A percentile compares a stretch with the other conserved stretches of the same genome.
phyloP scores from a whole-genome alignment of 371 early-diverging fungal species.

The Parasitella parasitica region DNA sequence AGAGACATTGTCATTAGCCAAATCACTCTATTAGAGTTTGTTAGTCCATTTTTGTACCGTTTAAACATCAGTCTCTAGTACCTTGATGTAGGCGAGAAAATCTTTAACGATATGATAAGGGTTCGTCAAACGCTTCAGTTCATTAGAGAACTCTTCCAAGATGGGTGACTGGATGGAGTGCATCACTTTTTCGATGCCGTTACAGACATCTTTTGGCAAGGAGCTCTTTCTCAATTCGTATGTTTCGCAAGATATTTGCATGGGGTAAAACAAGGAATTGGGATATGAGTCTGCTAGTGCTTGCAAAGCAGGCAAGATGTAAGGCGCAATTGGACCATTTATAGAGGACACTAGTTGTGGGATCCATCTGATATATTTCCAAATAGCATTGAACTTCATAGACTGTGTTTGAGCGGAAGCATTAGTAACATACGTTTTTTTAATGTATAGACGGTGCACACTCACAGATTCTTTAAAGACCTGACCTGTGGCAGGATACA shows the following conservation, averaged over 20 bases:
- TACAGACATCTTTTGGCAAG: constrained; percentile 13
- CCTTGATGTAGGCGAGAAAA: constrained; percentile 54
- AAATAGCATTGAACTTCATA: constrained; percentile 33
- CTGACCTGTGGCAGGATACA: constrained; percentile 43
- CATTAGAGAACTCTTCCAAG: constrained; percentile 57
- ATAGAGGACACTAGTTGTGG: constrained; percentile 76
- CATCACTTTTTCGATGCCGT: constrained; percentile 43
- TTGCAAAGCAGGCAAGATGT: constrained; percentile 42
- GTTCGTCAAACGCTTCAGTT: constrained; percentile 69
- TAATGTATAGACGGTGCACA: no score
- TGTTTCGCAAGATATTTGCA: constrained; percentile 71
- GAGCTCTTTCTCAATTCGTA: constrained; percentile 44
- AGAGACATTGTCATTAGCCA: constrained; percentile 20
- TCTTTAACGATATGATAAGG: constrained; percentile 71
- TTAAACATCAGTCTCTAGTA: constrained; percentile 17
- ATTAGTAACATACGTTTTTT: no score
- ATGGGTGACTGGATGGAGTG: constrained; percentile 44
- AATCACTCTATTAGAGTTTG: not conserved
- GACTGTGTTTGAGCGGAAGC: no score
- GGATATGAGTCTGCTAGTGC: constrained; percentile 64
- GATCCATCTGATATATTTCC: constrained; percentile 78
- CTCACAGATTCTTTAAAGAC: constrained; percentile 33
- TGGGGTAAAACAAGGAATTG: constrained; percentile 66
- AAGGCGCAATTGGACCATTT: constrained; percentile 43
- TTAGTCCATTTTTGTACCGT: not conserved